Conservation (phyloP, 495 filamentous ascomycete species). For the Gamarada debralockiae region DNA sequence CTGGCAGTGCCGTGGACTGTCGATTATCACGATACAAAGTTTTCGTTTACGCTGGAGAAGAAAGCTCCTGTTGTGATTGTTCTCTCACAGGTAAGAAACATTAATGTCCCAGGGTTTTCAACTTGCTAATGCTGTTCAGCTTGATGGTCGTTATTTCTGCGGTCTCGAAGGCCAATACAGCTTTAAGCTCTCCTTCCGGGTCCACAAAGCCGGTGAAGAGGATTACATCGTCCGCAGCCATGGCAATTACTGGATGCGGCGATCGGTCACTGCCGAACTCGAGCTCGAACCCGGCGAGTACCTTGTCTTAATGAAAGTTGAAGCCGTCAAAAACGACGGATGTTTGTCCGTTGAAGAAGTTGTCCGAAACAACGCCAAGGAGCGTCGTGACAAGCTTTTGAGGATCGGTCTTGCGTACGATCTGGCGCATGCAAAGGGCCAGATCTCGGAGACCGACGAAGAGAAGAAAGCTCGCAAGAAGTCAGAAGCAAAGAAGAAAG, state of each 20-base stretch:
- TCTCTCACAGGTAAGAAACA: slow-evolving; percentile 46
- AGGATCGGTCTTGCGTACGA: slow-evolving; percentile 80
- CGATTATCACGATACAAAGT: slow-evolving; percentile 84
- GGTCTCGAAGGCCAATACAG: slow-evolving; percentile 77
- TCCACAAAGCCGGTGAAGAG: slow-evolving; percentile 75
- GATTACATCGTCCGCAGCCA: slow-evolving; percentile 82
- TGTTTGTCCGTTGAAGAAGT: slow-evolving; percentile 61
- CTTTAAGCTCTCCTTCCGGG: slow-evolving; percentile 74
- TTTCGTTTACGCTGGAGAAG: slow-evolving; percentile 64
- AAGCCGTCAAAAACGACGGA: slow-evolving; percentile 53
- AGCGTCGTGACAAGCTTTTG: slow-evolving; percentile 73
- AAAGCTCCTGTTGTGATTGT: slow-evolving; percentile 56
- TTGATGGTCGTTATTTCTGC: slow-evolving; percentile 80
- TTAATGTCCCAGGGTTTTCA: slow-evolving; percentile 16
- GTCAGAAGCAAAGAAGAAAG: slow-evolving; percentile 33
- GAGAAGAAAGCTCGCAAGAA: slow-evolving; percentile 37
- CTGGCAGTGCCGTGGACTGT: slow-evolving; percentile 80
- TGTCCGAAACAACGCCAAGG: slow-evolving; percentile 56
- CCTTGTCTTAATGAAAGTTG: slow-evolving; percentile 72
- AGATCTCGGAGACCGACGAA: slow-evolving; percentile 32
- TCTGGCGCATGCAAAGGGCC: slow-evolving; percentile 75
- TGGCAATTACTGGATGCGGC: slow-evolving; percentile 50
- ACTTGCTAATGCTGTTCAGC: slow-evolving; percentile 38
- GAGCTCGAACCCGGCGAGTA: slow-evolving; percentile 81
- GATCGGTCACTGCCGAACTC: slow-evolving; percentile 79